Evolutionary conservation across 331 rosid species (phyloP).

Genomic region (Dryas integrifolia): DNA sequence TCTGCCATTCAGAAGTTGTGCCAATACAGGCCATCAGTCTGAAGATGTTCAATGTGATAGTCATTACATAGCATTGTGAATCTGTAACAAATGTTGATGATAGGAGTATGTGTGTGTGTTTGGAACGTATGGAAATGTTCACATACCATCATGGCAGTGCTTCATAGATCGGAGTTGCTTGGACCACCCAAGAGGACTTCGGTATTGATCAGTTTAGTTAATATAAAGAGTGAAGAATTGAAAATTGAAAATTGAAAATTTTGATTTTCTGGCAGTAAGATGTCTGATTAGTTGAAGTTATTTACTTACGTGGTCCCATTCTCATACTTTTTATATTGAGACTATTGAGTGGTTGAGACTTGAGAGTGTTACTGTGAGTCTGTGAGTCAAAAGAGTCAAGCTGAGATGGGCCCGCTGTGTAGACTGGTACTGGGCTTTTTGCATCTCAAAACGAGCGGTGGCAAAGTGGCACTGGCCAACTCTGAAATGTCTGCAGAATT

Average conservation of each 20-base stretch:
- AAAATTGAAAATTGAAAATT: not conserved
- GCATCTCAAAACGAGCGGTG: conserved; percentile 38
- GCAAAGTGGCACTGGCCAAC: conserved; percentile 32
- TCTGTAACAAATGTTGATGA: not conserved
- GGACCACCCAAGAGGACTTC: not conserved
- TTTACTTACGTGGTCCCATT: conserved; percentile 1
- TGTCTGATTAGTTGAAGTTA: not conserved
- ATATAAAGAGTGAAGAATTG: not conserved
- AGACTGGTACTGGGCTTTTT: conserved; percentile 17
- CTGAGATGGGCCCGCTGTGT: conserved; percentile 28
- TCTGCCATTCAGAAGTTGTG: not conserved
- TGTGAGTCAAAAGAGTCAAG: conserved; percentile 40
- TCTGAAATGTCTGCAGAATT: conserved; percentile 21
- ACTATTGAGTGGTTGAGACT: conserved; percentile 27
- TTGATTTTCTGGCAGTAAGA: not conserved
- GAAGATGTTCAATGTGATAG: not conserved
- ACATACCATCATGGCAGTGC: no score
- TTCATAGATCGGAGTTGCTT: not conserved
- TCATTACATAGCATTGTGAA: not conserved
- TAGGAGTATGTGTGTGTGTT: not conserved
- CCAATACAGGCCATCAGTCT: not conserved
- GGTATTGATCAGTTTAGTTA: not conserved
- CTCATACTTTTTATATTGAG: conserved; percentile 6
- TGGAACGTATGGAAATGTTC: not conserved
- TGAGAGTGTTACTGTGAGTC: not conserved